phyloP scores from a whole-genome alignment of 768 basidiomycete genomes.

The Collybia mongolica region DNA sequence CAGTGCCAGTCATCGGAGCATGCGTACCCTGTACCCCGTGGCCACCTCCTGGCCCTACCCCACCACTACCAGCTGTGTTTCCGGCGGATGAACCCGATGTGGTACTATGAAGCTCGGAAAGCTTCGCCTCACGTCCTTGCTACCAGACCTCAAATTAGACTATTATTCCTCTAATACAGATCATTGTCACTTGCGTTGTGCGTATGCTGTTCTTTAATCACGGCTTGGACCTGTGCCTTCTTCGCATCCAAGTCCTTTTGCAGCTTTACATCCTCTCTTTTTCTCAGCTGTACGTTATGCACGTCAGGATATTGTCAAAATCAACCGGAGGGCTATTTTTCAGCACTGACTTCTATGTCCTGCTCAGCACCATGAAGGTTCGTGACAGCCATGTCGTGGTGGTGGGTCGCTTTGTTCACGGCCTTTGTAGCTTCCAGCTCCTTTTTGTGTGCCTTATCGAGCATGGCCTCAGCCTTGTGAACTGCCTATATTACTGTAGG shows the following conservation, averaged over 20 bases:
- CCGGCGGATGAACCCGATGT: too few species aligned
- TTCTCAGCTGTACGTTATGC: conserved; percentile 7
- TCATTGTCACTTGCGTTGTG: conserved; percentile 17
- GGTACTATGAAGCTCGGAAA: conserved; percentile 3
- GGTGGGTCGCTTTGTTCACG: conserved; percentile 44
- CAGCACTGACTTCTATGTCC: conserved; percentile 9
- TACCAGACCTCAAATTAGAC: not conserved
- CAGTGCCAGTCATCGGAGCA: too few species aligned
- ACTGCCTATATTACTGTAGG: conserved; percentile 7
- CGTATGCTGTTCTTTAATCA: conserved; percentile 18
- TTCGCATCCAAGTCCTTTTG: conserved; percentile 20
- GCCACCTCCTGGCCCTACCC: not conserved
- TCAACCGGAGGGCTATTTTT: not conserved
- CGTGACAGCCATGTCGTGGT: conserved; percentile 41
- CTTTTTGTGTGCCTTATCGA: conserved; percentile 45
- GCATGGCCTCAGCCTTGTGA: conserved; percentile 12
- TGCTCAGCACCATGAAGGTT: conserved; percentile 20
- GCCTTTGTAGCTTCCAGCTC: conserved; percentile 44
- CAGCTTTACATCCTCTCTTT: conserved; percentile 15
- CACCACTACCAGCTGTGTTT: too few species aligned
- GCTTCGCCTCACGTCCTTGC: conserved; percentile 8
- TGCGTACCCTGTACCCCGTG: too few species aligned
- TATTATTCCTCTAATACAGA: not conserved
- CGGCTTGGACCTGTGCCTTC: conserved; percentile 20
- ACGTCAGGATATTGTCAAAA: not conserved